Evolutionary conservation across 805 yeast genomes (phyloP).

Genomic region (Barnettozyma sp.): DNA sequence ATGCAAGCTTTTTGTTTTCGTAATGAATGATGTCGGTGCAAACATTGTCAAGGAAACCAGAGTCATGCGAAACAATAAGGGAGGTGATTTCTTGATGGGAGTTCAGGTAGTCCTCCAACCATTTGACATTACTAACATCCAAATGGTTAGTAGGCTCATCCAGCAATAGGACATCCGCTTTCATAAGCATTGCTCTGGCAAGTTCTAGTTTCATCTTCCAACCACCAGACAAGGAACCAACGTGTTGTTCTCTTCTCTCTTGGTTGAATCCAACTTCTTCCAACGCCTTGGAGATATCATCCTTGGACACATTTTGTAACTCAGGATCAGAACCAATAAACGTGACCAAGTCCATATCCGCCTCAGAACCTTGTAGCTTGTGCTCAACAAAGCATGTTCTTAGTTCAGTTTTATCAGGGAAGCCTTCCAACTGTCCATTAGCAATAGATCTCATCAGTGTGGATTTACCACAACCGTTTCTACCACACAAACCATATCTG

Average conservation of each 20-base stretch:
- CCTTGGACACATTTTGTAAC: slow-evolving; percentile 51
- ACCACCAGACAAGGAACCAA: slow-evolving; percentile 95
- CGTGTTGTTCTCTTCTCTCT: slow-evolving; percentile 82
- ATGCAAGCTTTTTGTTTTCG: slow-evolving; percentile 89
- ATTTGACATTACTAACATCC: slow-evolving; percentile 88
- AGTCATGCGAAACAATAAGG: slow-evolving; percentile 94
- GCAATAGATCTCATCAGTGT: slow-evolving; percentile 96
- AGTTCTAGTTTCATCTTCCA: slow-evolving; percentile 98
- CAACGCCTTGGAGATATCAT: slow-evolving; percentile 70
- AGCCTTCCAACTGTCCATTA: slow-evolving; percentile 94
- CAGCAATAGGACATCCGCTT: slow-evolving; percentile 86
- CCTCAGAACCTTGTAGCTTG: slow-evolving; percentile 91
- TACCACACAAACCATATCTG: slow-evolving; percentile 95
- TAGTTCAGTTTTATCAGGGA: slow-evolving; percentile 82
- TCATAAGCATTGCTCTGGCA: slow-evolving; percentile 98
- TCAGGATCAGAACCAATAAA: slow-evolving; percentile 90
- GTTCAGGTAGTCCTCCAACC: slow-evolving; percentile 85
- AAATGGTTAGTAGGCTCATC: slow-evolving; percentile 99
- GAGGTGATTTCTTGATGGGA: slow-evolving; percentile 86
- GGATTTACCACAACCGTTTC: slow-evolving; percentile 98
- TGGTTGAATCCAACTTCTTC: slow-evolving; percentile 86
- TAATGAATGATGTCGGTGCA: slow-evolving; percentile 96
- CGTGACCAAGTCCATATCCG: slow-evolving; percentile 78
- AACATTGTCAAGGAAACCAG: slow-evolving; percentile 90
- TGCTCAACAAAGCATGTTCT: slow-evolving; percentile 97